phyloP scores from a whole-genome alignment of 371 early-diverging fungal genomes.

The Actinomortierella wolfii region DNA sequence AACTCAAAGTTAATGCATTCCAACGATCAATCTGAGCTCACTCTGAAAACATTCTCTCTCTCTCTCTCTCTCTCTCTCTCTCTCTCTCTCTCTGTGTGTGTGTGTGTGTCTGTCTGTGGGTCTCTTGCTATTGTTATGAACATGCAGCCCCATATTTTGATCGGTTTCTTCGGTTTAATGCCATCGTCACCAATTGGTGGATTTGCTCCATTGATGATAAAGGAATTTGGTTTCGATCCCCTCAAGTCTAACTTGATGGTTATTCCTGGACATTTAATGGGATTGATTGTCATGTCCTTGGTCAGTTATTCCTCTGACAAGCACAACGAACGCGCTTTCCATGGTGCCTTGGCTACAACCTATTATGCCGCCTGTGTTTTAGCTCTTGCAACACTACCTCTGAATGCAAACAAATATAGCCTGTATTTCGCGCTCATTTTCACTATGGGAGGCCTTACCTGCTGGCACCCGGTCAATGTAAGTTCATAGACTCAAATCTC shows the following conservation, averaged over 20 bases:
- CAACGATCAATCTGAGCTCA: too few relatives aligned
- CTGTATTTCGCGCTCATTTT: conserved; percentile 50
- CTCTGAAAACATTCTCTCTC: too few relatives aligned
- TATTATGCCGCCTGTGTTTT: conserved; percentile 50
- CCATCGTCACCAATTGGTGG: conserved; percentile 48
- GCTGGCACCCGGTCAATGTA: conserved; percentile 47
- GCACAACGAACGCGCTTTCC: conserved; percentile 51
- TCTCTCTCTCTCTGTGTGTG: too few relatives aligned
- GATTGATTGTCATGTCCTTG: conserved; percentile 48
- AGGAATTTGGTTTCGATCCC: conserved; percentile 50
- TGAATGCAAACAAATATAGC: conserved; percentile 46
- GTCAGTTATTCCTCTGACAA: conserved; percentile 53
- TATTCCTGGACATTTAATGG: conserved; percentile 53
- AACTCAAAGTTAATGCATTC: too few relatives aligned
- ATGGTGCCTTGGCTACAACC: conserved; percentile 44
- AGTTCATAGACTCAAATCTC: background rate
- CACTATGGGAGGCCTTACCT: conserved; percentile 41
- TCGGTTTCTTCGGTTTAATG: conserved; percentile 49
- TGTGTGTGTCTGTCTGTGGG: too few relatives aligned
- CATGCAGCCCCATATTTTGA: conserved; percentile 40
- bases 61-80: too few relatives aligned
- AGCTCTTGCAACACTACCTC: conserved; percentile 51
- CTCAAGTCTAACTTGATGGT: conserved; percentile 56
- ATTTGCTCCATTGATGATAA: conserved; percentile 58
- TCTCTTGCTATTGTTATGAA: too few relatives aligned